Base-by-base conservation (phyloP, 345 rosid species). In the Viola odorata region DNA sequence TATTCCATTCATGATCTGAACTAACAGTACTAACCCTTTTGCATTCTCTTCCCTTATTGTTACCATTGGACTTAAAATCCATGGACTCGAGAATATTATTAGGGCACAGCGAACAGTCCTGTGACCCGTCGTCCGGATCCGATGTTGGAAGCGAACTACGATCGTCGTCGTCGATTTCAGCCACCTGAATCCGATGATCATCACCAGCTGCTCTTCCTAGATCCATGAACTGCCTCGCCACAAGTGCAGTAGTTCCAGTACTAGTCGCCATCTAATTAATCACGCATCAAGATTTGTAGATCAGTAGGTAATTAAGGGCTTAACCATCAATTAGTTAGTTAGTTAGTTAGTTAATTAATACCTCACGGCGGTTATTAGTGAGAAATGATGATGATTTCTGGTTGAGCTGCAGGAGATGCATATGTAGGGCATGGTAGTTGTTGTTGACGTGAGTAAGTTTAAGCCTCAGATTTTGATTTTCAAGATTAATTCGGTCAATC, bases 61-160 rank as follows among this genome's bases (percentile, higher is more conserved):
- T 50, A 62, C 5, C 39, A 3, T n/a, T 15, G 12, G 41, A 55
- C 57, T 58, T 58, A 32, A 36, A 14, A 9, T 50, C 64, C 70
- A 66, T 66, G 41, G 70, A 66, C 50, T 66, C 70, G 3, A 66
- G 58, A 41, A 66, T 66, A 42, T 50, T 58, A 17, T 8, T 17
- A 44, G 64, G 50, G 15, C 50, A 60, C 45, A 53, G 44, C 4
- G 62, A 12, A 39, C 53, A 11, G 16, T 16, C 55, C 38, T 14
- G 50, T 3, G 69, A 57, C 14, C 50, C 50, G 23, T 57, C 57
- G 17, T 57, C 63, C 3, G 56, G 23, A 39, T 57, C 63, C 3
- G 56, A 41, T n/a, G 47, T 39, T 17, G 63, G 32, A 39, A 12
- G 50, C n/a, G 57, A 65, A 16, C 32, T 23, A 23, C 5, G 14